phyloP scores from a whole-genome alignment of 1,139 yeast genomes.

The Geotrichum bryndzae region DNA sequence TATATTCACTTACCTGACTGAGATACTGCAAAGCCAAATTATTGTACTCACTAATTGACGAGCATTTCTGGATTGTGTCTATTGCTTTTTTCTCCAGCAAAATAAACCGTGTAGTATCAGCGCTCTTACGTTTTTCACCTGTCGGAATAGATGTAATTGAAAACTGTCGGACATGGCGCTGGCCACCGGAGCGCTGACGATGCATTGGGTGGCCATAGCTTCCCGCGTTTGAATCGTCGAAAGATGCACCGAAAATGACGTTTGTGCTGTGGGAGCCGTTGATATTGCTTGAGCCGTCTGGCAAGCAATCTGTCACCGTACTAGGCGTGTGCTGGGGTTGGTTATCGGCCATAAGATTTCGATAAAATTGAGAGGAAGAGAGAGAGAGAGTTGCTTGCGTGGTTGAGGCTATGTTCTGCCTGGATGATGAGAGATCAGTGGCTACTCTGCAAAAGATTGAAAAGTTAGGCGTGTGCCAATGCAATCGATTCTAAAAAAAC shows the following conservation, averaged over 20 bases:
- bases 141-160: constrained; percentile 10
- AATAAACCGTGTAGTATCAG: constrained; percentile 5
- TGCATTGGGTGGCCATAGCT: neutral
- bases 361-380: neutral
- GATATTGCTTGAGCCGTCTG: neutral
- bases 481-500: neutral
- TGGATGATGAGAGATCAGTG: neutral
- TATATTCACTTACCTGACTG: constrained; percentile 1
- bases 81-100: constrained; percentile 13
- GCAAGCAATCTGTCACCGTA: neutral
- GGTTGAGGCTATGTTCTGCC: neutral
- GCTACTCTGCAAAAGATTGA: neutral
- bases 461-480: neutral
- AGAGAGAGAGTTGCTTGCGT: neutral
- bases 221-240: neutral
- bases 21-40: neutral
- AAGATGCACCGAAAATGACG: neutral
- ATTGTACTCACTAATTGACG: constrained; percentile 2
- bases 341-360: neutral
- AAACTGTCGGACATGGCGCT: constrained; percentile 13
- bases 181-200: neutral
- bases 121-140: neutral
- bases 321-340: neutral
- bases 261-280: neutral
- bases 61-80: constrained; percentile 7